Evolutionary conservation across 2,329 filamentous ascomycete species (phyloP), one percentile per base, ranked within the genome.

Genomic region (Sordariomycetes sp.): DNA sequence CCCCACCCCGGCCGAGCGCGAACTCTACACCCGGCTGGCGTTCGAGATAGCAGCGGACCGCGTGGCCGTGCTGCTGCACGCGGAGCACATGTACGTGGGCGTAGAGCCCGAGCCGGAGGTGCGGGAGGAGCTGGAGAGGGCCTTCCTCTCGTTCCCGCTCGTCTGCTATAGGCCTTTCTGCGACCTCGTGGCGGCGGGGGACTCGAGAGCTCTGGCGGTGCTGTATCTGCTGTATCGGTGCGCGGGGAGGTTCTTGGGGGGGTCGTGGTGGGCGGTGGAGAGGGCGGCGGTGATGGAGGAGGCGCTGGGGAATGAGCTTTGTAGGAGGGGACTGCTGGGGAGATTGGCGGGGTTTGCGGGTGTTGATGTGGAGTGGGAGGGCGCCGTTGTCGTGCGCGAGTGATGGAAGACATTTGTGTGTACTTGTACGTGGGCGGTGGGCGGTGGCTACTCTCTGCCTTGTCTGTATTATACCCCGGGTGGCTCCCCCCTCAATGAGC

Each of bases 61-160:
- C 35, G 56, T 64, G 12, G 58, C 64, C 0, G 59, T 64, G 10
- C 50, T 64, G 3, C 25, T 65, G 13, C 59, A 57, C 56, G 59
- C 60, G 8, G 32, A 55, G 12, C 42, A 25, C 20, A 12, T 54
- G 20, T 6, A 39, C 8, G 52, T 52, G 15, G 39, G 36, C 25
- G 50, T 51, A 3, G 24, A 35, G 17, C 42, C 50, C 10, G 42
- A 34, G 3, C n/a, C 25, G 10, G 28, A 34, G 12, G 3, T 54
- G 13, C 54, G 48, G 13, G 50, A 54, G 5, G 64, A 68, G 53
- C 48, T 64, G 10, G 64, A 65, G 61, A 61, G 64, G 25, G 65
- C 62, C 57, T 59, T 66, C 53, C 59, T 66, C 51, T 62, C 62
- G 12, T 66, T 68, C 52, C 63, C 65, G 10, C 64, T 67, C 53